Evolutionary conservation across 352 stramenopile species (phyloP).

Genomic region (Phytophthora litchii): DNA sequence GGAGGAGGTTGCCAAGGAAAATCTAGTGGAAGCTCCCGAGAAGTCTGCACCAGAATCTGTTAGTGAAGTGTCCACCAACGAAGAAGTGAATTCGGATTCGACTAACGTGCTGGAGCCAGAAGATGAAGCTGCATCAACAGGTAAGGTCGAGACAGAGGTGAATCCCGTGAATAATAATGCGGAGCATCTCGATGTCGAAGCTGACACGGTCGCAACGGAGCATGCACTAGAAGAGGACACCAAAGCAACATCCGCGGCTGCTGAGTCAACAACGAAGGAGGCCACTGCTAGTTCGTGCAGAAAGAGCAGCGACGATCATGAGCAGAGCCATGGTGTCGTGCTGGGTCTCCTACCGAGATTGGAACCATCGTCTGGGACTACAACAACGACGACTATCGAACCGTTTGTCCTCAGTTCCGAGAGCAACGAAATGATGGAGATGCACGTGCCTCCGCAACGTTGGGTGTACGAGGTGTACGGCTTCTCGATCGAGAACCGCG

Average conservation of each 20-base stretch:
- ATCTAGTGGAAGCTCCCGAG: too few species aligned
- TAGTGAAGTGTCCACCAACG: neutral
- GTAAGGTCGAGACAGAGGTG: neutral
- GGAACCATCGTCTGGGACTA: neutral
- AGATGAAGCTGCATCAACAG: neutral
- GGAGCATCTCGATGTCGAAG: neutral
- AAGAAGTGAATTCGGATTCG: neutral
- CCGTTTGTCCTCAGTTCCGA: slow-evolving; percentile 19
- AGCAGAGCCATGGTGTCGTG: neutral
- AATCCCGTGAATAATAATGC: neutral
- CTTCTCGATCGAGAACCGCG: slow-evolving; percentile 41
- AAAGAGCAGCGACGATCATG: slow-evolving; percentile 10
- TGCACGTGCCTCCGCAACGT: slow-evolving; percentile 10
- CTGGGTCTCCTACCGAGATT: slow-evolving; percentile 7
- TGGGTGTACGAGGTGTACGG: slow-evolving; percentile 43
- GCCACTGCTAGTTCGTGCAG: neutral
- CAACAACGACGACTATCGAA: slow-evolving; percentile 21
- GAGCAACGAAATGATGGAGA: slow-evolving; percentile 19
- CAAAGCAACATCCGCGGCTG: neutral
- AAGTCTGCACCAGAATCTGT: slow-evolving; percentile 1
- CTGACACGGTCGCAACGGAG: neutral
- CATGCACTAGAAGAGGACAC: slow-evolving; percentile 7
- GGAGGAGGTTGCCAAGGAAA: slow-evolving; percentile 3
- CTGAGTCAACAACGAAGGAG: neutral
- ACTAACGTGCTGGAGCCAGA: neutral